Evolutionary conservation across 768 basidiomycete species (phyloP).

Genomic region (Ramaria sp.): DNA sequence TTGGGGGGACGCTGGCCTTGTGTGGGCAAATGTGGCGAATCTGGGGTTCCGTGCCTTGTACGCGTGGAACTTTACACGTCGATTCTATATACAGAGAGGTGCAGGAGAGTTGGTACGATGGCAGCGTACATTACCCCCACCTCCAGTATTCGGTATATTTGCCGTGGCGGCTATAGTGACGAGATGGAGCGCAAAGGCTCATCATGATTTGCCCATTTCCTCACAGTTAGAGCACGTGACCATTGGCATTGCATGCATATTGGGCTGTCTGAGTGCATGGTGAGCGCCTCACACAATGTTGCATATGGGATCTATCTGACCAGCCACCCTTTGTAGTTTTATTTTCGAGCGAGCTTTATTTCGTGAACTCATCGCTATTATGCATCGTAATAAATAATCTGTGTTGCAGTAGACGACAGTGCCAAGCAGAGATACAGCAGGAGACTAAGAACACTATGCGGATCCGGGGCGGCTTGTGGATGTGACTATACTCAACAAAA

Average conservation of each 20-base stretch:
- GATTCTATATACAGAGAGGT: slow-evolving; percentile 32
- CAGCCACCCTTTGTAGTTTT: background rate
- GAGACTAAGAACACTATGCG: background rate
- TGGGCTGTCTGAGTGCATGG: slow-evolving; percentile 5
- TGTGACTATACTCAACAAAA: no score
- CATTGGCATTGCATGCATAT: slow-evolving; percentile 4
- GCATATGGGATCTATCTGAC: background rate
- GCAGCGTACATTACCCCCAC: slow-evolving; percentile 13
- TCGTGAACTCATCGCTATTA: background rate
- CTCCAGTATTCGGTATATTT: slow-evolving; percentile 1
- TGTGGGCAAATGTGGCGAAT: slow-evolving; percentile 69
- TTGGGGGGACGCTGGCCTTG: slow-evolving; percentile 57
- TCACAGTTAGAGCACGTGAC: slow-evolving; percentile 3
- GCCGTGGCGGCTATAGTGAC: background rate
- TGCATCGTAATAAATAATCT: background rate
- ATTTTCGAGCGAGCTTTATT: slow-evolving; percentile 1
- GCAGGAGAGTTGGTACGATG: slow-evolving; percentile 6
- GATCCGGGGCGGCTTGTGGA: no score
- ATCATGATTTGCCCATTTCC: background rate
- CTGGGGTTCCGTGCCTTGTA: slow-evolving; percentile 54
- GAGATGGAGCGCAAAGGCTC: slow-evolving; percentile 2
- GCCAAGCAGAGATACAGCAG: background rate
- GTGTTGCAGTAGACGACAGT: background rate
- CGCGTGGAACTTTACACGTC: slow-evolving; percentile 36
- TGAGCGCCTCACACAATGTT: background rate